Percentiles rank a stretch among this genome's conserved stretches.
phyloP scores from a whole-genome alignment of 2,329 filamentous ascomycete species.

The Exophiala sideris region DNA sequence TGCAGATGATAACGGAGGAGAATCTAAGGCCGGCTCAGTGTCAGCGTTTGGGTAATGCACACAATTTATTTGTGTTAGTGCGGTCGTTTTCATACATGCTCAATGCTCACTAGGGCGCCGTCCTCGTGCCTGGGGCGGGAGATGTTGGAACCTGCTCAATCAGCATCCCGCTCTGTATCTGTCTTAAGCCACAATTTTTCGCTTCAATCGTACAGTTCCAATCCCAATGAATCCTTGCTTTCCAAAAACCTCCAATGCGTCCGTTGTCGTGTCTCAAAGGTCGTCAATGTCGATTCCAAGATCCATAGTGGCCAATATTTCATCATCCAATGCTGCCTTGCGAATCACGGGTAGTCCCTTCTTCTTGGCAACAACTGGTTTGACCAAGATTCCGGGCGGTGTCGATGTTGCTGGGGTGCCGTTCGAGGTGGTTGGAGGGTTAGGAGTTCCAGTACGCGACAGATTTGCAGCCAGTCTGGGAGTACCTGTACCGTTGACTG shows the following conservation, averaged over 20 bases:
- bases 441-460: slow-evolving; percentile 36
- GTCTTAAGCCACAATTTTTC: too few species aligned
- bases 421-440: slow-evolving; percentile 20
- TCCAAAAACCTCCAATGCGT: neutral
- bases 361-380: slow-evolving; percentile 37
- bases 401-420: slow-evolving; percentile 23
- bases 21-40: too few species aligned
- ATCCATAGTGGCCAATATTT: slow-evolving; percentile 85
- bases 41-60: too few species aligned
- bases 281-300: slow-evolving; percentile 83
- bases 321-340: slow-evolving; percentile 80
- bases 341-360: slow-evolving; percentile 64
- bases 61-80: too few species aligned
- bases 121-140: too few species aligned
- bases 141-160: too few species aligned
- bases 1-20: neutral
- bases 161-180: too few species aligned
- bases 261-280: neutral
- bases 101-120: too few species aligned
- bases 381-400: slow-evolving; percentile 15
- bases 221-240: neutral
- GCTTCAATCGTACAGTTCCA: neutral
- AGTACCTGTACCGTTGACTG: slow-evolving; percentile 50
- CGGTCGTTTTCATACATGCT: too few species aligned
- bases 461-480: slow-evolving; percentile 39